Conservation (phyloP, 2,329 filamentous ascomycete genomes). For the Pseudogymnoascus pannorum region DNA sequence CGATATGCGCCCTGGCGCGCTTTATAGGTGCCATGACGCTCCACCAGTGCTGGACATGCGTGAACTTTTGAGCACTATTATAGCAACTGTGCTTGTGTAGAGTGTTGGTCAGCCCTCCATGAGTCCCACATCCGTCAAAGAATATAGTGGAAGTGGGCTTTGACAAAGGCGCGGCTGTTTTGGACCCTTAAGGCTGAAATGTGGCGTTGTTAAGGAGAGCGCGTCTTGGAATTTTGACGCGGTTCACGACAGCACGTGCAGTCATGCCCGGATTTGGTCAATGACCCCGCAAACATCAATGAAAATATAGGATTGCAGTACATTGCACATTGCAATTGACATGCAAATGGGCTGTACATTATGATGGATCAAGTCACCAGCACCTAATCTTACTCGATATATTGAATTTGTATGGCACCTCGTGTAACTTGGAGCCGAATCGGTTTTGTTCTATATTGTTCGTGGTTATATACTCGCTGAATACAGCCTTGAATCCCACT, state of each 20-base stretch:
- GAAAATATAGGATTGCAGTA: neutral
- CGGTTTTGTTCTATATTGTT: neutral
- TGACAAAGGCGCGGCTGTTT: neutral
- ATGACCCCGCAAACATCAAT: neutral
- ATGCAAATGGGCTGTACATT: neutral
- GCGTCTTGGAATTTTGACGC: conserved; percentile 5
- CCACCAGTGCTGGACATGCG: neutral
- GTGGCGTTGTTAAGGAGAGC: neutral
- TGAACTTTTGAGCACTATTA: neutral
- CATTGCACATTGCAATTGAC: neutral
- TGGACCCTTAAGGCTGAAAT: conserved; percentile 1
- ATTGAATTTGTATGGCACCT: neutral
- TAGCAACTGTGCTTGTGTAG: neutral
- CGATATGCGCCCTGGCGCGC: neutral
- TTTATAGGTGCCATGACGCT: conserved; percentile 1
- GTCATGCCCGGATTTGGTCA: neutral
- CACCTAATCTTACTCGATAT: neutral
- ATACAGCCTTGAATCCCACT: neutral
- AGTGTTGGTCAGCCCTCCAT: neutral
- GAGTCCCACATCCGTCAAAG: neutral
- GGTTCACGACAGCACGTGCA: conserved; percentile 6
- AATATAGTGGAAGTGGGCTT: neutral
- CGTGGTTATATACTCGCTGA: neutral
- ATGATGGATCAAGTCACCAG: neutral
- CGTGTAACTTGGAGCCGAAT: neutral